Evolutionary conservation across 768 basidiomycete species (phyloP), one percentile per base, ranked within the genome.

Genomic region (Hypsizygus marmoreus): DNA sequence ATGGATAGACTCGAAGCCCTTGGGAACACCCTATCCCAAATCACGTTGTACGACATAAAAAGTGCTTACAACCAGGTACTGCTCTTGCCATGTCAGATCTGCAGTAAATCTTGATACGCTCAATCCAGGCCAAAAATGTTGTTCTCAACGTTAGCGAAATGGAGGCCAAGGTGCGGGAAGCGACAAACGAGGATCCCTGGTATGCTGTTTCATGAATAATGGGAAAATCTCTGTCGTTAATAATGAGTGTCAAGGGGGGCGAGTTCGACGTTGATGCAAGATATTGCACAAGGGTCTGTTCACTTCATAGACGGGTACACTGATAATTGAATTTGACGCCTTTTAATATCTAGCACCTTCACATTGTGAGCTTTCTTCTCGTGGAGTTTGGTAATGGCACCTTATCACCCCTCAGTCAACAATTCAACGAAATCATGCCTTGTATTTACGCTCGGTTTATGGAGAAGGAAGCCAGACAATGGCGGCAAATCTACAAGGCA

Each of bases 341-440:
- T 33, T 20, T 22, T 34, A 17, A 45, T 39, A 31, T 46, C 28
- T 53, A 97, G 95, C 55, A 97, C 95, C n/a, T 95, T 95, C 67
- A 95, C 93, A 62, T 97, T 95, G 95, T 97, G 64, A 67, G 89
- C 69, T 6, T 17, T 17, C 11, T 31, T 17, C 17, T 4, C n/a
- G 19, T 41, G 26, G 5, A 5, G 12, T 8, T 9, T 29, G 26
- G 19, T 23, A n/a, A 28, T 37, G 3, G n/a, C 13, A 14, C 29
- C 45, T 53, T n/a, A 51, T 47, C 10, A 37, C 31, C n/a, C 32
- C 9, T 2, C 62, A 97, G 94, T 70, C 92, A 95, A 77, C 82
- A 94, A 52, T 99, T 99, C 70, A 99, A 98, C 68, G 95, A 99
- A 73, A 93, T 98, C 62, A 97, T 99, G 94, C 95, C 97, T 3